Base-by-base conservation (phyloP, 2,329 filamentous ascomycete species). In the Alternaria viburni region DNA sequence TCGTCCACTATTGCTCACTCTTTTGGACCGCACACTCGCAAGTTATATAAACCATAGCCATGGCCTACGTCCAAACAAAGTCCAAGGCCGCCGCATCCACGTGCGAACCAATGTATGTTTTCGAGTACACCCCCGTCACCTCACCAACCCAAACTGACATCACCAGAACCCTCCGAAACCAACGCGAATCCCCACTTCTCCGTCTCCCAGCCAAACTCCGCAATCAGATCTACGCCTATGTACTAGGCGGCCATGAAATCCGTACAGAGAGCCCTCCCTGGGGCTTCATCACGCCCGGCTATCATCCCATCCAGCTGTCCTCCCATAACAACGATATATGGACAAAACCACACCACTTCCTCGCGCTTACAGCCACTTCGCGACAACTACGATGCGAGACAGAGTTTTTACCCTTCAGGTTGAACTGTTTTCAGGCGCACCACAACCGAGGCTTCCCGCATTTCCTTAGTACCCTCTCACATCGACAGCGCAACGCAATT, bases 281-380 rank as follows among this genome's bases (percentile, higher is more conserved):
- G 0, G 36, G 36, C 36, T 41, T 0, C 2, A 0, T 1, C 0
- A 41, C 2, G 36, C 2, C 36, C 36, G 1, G 36, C 3, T 9
- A 41, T 17, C 36, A 0, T 17, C 36, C 4, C 9, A 11, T 41
- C 8, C 15, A 41, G 1, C 36, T 41, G 3, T 41, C 30, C 13
- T 36, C 36, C 36, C n/a, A 41, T 5, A 41, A 41, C n/a, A 17
- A 32, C 0, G 28, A 13, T 3, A 1, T 0, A 3, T 32, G 28
- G 28, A 32, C 0, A 7, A 2, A 6, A 41, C 36, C 36, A 17
- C 36, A 17, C 36, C 36, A 41, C 36, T 41, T 41, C n/a, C 36
- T 41, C 36, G 36, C 36, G 36, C 36, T 41, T 0, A 41, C 36
- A 17, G 36, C n/a, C 36, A 17, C 36, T 3, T 41, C 36, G n/a